Base-by-base conservation (phyloP, 2,329 filamentous ascomycete species). In the Calcarisporium arbuscula region DNA sequence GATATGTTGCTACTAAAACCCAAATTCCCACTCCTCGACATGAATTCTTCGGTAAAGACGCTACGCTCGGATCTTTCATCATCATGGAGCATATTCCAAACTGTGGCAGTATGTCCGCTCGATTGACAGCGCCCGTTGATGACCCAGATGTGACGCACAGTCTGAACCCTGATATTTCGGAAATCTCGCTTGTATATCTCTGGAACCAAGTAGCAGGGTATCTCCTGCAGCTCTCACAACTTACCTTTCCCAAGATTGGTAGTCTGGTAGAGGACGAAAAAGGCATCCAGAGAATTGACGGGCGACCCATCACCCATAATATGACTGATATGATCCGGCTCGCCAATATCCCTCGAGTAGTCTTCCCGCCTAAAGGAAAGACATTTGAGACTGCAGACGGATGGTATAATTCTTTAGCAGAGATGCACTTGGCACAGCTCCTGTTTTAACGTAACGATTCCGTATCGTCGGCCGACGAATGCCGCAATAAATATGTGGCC, bases 401-500 rank as follows among this genome's bases (percentile, higher is more conserved):
- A 7, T 68, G 63, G 51, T 63, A 60, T 26, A 31, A 34, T 14
- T 52, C 50, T 1, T 46, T 68, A 6, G 59, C 64, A 4, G 55
- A 65, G 5, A 52, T 64, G 41, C 58, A 71, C 27, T 45, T 71
- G 6, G 48, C 47, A 16, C 57, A 61, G 12, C 48, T 67, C 4
- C 14, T 52, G 8, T 63, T 62, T 34, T 61, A 68, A 42, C 58
- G 55, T 31, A 65, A 67, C 39, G 54, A 64, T 26, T 43, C 56
- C 1, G 46, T 65, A 3, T 34, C 38, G 0, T 49, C 52, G 3
- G 60, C 54, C 17, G 57, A 61, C 11, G 64, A 69, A 36, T 61
- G 54, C 30, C 51, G 58, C 5, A 60, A 58, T 18, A 67, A 68
- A 38, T 66, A 65, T 33, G 52, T 65, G 4, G 56, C 61, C 5